Percentiles rank a stretch among this genome's conserved stretches.
Evolutionary conservation across 2,329 filamentous ascomycete genomes (phyloP).

Genomic region (Colletotrichum musae): DNA sequence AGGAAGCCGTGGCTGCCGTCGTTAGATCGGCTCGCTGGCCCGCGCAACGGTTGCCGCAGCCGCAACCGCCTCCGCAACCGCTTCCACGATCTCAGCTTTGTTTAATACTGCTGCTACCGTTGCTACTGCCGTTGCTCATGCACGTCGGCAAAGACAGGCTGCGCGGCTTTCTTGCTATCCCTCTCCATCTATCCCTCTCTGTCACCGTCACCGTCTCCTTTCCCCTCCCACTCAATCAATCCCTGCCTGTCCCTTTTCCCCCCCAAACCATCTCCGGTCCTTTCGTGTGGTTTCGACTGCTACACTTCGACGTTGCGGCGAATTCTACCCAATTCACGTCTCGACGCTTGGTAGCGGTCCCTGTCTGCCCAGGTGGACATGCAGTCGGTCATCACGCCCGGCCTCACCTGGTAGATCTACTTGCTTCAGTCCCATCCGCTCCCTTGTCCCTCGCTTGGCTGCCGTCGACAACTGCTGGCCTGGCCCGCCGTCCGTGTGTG

Average conservation of each 20-base stretch:
- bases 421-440: not conserved
- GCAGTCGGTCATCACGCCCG: too few species aligned
- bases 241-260: too few species aligned
- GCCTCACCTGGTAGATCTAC: too few species aligned
- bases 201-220: too few species aligned
- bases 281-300: conserved; percentile 27
- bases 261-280: not conserved
- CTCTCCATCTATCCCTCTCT: not conserved
- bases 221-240: too few species aligned
- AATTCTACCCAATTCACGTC: conserved; percentile 23
- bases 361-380: too few species aligned
- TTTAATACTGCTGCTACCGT: not conserved
- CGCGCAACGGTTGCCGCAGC: conserved; percentile 32
- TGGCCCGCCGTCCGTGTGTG: conserved; percentile 22
- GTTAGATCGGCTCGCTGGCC: conserved; percentile 15
- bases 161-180: not conserved
- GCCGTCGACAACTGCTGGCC: conserved; percentile 22
- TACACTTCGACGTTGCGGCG: conserved; percentile 21
- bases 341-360: too few species aligned
- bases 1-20: not conserved
- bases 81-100: not conserved
- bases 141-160: not conserved
- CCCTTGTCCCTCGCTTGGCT: conserved; percentile 21
- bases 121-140: not conserved
- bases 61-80: conserved; percentile 30